These are phyloP conservation scores for Solanum etuberosum DNA, from an alignment of 257 asterid species.

Conservation along the genomic window DNA sequence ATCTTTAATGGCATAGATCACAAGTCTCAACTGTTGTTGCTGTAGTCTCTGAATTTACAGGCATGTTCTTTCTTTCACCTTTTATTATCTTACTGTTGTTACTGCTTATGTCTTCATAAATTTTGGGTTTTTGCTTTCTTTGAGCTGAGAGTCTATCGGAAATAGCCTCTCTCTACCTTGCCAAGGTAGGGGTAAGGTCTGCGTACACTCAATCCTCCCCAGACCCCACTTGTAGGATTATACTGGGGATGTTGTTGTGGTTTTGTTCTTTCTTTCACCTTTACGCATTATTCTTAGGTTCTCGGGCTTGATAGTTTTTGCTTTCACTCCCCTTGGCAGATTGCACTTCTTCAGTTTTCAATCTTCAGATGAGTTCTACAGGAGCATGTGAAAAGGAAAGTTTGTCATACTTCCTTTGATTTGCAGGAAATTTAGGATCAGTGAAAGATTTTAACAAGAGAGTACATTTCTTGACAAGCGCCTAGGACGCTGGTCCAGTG, in stretches of 20 bases:
- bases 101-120: not conserved
- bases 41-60: slow-evolving; percentile 26
- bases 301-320: not conserved
- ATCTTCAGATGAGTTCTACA: not conserved
- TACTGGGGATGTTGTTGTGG: not conserved
- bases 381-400: not conserved
- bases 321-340: not conserved
- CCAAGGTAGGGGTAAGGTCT: not conserved
- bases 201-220: not conserved
- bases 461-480: not conserved
- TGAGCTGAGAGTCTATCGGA: not conserved
- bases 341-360: not conserved
- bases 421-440: not conserved
- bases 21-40: slow-evolving; percentile 50
- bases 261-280: not conserved
- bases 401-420: not conserved
- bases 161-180: not conserved
- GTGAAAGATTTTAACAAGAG: not conserved
- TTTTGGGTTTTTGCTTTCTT: not conserved
- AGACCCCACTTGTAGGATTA: not conserved
- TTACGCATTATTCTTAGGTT: not conserved
- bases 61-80: slow-evolving; percentile 3
- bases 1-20: slow-evolving; percentile 87
- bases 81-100: slow-evolving; percentile 11
- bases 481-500: not conserved